phyloP scores from a whole-genome alignment of 768 basidiomycete genomes.

The Royoungia palumana region DNA sequence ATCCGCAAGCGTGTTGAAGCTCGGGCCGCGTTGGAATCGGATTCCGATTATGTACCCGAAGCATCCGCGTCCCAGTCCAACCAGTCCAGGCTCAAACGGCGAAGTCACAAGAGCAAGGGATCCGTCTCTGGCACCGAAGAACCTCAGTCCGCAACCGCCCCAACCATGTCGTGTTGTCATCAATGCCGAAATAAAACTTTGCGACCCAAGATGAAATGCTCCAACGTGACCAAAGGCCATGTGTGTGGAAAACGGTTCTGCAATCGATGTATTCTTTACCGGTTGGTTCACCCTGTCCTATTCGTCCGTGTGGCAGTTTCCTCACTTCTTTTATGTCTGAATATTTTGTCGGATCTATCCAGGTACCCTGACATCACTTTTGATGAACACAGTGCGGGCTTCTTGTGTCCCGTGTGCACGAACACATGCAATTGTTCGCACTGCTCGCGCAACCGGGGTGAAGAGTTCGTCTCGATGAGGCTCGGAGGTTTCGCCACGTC shows the following conservation, averaged over 20 bases:
- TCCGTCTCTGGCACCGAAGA: background rate
- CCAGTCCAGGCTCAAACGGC: conserved; percentile 5
- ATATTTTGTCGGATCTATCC: background rate
- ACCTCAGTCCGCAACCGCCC: background rate
- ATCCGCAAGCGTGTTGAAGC: conserved; percentile 18
- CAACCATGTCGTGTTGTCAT: conserved; percentile 29
- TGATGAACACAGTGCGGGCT: conserved; percentile 26
- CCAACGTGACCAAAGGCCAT: conserved; percentile 12
- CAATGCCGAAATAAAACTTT: conserved; percentile 31
- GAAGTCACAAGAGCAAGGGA: background rate
- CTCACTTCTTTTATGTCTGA: background rate
- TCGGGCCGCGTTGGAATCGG: conserved; percentile 4
- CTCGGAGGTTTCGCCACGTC: conserved; percentile 21
- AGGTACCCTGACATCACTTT: conserved; percentile 42
- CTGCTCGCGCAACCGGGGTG: conserved; percentile 46
- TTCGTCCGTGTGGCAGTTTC: background rate
- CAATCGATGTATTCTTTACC: conserved; percentile 31
- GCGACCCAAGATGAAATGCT: conserved; percentile 37
- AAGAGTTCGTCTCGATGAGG: conserved; percentile 39
- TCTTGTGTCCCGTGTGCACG: conserved; percentile 45
- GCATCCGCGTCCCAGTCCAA: conserved; percentile 1
- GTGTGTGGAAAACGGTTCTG: conserved; percentile 36
- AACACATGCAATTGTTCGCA: conserved; percentile 47
- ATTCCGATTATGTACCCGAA: conserved; percentile 14
- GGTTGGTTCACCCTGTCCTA: conserved; percentile 22